Evolutionary conservation across 2,329 filamentous ascomycete genomes (phyloP), one percentile per base, ranked within the genome.

Genomic region (Leptographium wingfieldii): DNA sequence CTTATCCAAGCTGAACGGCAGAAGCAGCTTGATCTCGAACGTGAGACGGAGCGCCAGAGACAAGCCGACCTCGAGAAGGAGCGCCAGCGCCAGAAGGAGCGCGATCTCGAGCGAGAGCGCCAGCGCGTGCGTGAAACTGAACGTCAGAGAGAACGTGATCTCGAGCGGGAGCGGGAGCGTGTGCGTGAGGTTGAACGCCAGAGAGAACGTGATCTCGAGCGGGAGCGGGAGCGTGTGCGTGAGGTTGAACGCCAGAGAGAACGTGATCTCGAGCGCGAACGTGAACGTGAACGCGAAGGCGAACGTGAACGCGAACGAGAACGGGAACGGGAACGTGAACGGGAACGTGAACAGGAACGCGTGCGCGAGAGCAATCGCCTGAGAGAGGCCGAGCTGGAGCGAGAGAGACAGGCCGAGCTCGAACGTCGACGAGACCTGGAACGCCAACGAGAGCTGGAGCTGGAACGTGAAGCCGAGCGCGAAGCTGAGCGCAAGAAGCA

Each of bases 51-150:
- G 31, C 31, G 31, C 16, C 46, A 58, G 19, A 29, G 54, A 7
- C 51, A 25, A 12, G 19, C 43, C 14, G 56, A 60, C 5, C n/a
- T 22, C n/a, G 58, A 61, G 6, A 54, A 46, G 10, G 61, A 60
- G 16, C 57, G 55, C 27, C 61, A 64, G n/a, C 58, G 51, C 12
- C 35, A 48, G 25, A 46, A 25, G 12, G 43, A 57, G 33, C 38
- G 22, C 14, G 55, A 56, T 16, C 38, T 51, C 4, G 53, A 60
- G 14, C 56, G 35, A 2, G 29, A 58, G n/a, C 53, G 59, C 29
- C 25, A 53, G 5, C 56, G 58, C 48, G 52, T 59, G 16, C 48
- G 56, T 29, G 54, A 60, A 5, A 33, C 6, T 3, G 51, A 58
- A 16, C 25, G 22, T 10, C 35, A 58, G 22, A 33, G 25, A 10